These are phyloP conservation scores for Tubosaeta sp. DNA, from an alignment of 768 basidiomycete genomes.

Conservation along the genomic window DNA sequence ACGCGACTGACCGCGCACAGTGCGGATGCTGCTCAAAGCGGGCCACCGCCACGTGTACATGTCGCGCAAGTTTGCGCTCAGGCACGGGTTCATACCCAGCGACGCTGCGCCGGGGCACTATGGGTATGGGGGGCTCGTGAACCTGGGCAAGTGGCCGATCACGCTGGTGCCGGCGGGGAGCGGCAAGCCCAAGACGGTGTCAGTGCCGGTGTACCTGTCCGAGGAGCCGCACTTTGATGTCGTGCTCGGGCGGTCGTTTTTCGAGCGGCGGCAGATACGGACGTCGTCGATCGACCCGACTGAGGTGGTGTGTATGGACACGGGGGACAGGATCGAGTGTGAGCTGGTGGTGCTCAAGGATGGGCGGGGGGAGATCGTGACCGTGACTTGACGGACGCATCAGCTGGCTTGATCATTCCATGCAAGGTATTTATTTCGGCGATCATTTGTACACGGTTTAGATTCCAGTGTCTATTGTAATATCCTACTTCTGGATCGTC, in stretches of 20 bases:
- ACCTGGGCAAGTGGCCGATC: conserved; percentile 85
- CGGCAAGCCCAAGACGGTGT: conserved; percentile 37
- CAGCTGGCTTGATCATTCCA: background rate
- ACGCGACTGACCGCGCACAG: conserved; percentile 33
- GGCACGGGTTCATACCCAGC: conserved; percentile 81
- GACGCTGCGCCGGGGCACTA: conserved; percentile 88
- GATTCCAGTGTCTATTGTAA: background rate
- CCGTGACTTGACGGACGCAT: conserved; percentile 51
- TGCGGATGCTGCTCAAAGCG: conserved; percentile 89
- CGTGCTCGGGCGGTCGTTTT: conserved; percentile 84
- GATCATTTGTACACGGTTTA: background rate
- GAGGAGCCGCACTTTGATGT: conserved; percentile 97
- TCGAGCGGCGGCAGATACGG: conserved; percentile 78
- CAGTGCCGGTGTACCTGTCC: conserved; percentile 74
- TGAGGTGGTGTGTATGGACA: conserved; percentile 87
- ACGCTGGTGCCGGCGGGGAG: conserved; percentile 44
- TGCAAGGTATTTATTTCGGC: too few species aligned
- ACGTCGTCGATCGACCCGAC: conserved; percentile 82
- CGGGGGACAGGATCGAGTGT: conserved; percentile 86
- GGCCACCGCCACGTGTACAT: conserved; percentile 96
- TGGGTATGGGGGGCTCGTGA: conserved; percentile 88
- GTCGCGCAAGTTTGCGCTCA: conserved; percentile 86
- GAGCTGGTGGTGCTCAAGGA: conserved; percentile 91
- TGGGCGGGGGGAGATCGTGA: conserved; percentile 85
- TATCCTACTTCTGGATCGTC: conserved; percentile 2